Evolutionary conservation across 305 asterid species (phyloP), one percentile per base, ranked within the genome.

Genomic region (Fraxinus velutina): DNA sequence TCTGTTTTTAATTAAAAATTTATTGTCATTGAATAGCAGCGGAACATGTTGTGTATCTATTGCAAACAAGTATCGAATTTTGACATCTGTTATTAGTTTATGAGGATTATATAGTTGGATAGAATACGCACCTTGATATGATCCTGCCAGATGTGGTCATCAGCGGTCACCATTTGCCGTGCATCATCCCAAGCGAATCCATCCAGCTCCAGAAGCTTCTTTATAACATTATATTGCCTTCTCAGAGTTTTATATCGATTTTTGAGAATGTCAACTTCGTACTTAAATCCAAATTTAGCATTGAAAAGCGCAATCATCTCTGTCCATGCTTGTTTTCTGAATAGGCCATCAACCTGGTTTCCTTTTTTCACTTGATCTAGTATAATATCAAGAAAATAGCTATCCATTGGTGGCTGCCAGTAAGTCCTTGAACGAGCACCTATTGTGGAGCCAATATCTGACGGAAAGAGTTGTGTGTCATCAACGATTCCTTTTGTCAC

Each of bases 371-470:
- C 85, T 78, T 82, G 86, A 24, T 80, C 88, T 0, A 84, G 22
- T 83, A 84, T 82, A 12, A 87, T 85, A 42, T 78, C 78, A 17
- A 84, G 60, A 17, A 86, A 84, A 77, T 86, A 86, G 62, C 83
- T 85, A 79, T 87, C 88, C 90, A 87, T 87, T 42, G 86, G 87
- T 24, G 90, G 90, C 80, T 85, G 86, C 90, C 90, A 87, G 27
- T 74, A 83, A 27, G 90, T 87, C 77, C 88, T 81, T 33, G 81
- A 30, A 9, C 88, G 87, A 37, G 79, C 76, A 17, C 82, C 85
- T 30, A 68, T 29, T 33, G 75, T 33, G 34, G 83, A 73, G 21
- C 76, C 80, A 33, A 77, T 60, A 81, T 86, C 83, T 0, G 83
- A 77, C 17, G 15, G 42, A 71, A 72, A 52, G 32, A 42, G 80